Conservation (phyloP, 2,329 filamentous ascomycete species). For the Periconia digitata region DNA sequence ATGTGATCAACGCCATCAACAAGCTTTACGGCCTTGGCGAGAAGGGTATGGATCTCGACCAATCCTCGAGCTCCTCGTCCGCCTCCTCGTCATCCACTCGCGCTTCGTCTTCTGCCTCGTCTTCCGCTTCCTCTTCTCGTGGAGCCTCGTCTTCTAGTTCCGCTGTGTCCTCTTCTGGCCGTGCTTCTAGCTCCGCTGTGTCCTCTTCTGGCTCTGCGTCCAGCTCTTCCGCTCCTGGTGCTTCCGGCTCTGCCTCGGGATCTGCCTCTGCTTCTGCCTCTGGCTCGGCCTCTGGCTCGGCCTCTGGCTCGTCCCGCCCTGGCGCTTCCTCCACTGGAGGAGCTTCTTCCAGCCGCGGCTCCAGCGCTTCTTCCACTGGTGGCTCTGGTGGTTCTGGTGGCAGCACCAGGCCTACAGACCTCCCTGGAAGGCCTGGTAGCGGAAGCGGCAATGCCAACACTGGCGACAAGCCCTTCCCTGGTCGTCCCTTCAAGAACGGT, state of each 20-base stretch:
- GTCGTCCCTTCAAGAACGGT: conserved; percentile 34
- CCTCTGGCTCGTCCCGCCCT: background rate
- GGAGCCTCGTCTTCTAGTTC: background rate
- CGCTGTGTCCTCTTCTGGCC: background rate
- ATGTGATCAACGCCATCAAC: conserved; percentile 30
- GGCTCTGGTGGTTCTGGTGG: background rate
- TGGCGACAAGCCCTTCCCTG: conserved; percentile 27
- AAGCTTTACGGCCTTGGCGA: conserved; percentile 44
- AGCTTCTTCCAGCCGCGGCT: background rate
- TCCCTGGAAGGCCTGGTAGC: background rate
- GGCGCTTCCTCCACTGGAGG: background rate
- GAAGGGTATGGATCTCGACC: conserved; percentile 20
- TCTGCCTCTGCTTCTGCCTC: background rate
- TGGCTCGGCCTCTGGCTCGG: background rate
- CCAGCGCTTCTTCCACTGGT: background rate
- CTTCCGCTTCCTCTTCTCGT: background rate
- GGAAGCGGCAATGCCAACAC: conserved; percentile 11
- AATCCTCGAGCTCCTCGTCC: background rate
- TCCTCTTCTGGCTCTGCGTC: background rate
- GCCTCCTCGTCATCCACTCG: background rate
- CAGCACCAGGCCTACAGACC: background rate
- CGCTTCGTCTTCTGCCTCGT: background rate
- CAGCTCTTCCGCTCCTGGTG: background rate
- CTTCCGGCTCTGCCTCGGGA: background rate
- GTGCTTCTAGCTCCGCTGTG: background rate